Percentiles rank a stretch among this genome's conserved stretches.
Evolutionary conservation across 352 stramenopile species (phyloP).

Genomic region (Phytophthora ohioensis): DNA sequence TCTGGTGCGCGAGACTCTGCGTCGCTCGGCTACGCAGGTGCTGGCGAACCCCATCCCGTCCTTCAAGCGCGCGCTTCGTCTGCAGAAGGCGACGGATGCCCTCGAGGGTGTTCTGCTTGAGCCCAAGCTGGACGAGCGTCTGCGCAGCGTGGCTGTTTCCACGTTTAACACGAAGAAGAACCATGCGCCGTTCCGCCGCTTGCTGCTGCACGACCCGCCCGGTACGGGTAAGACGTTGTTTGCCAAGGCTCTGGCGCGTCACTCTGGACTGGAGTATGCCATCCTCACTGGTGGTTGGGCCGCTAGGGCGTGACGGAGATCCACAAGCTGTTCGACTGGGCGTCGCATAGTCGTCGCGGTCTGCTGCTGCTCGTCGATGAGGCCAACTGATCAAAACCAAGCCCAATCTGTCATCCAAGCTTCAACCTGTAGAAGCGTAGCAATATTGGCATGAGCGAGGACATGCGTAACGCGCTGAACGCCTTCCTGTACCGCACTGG

Average conservation of each 20-base stretch:
- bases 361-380: slow-evolving; percentile 99
- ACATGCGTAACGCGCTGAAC: slow-evolving; percentile 99
- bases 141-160: slow-evolving; percentile 96
- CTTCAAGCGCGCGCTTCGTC: slow-evolving; percentile 89
- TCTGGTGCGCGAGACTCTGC: slow-evolving; percentile 98
- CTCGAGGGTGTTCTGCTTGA: slow-evolving; percentile 96
- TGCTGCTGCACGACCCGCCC: slow-evolving; percentile 97
- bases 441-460: slow-evolving; percentile 94
- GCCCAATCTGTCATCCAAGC: no score
- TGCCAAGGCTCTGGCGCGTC: slow-evolving; percentile 95
- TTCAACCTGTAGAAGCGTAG: slow-evolving; percentile 94
- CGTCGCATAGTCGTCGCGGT: slow-evolving; percentile 94
- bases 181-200: slow-evolving; percentile 97
- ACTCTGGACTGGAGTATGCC: slow-evolving; percentile 98
- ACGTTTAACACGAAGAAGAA: slow-evolving; percentile 99
- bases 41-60: slow-evolving; percentile 87
- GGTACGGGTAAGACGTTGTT: slow-evolving; percentile 99
- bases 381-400: slow-evolving; percentile 94
- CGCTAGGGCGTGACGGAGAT: slow-evolving; percentile 98
- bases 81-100: slow-evolving; percentile 93
- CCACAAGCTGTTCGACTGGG: slow-evolving; percentile 99
- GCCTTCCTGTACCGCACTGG: slow-evolving; percentile 99
- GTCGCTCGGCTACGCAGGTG: slow-evolving; percentile 86
- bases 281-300: slow-evolving; percentile 98
- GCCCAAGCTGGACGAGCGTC: slow-evolving; percentile 93